phyloP scores from a whole-genome alignment of 2,329 filamentous ascomycete genomes.

The Ceratocystis ficicola region DNA sequence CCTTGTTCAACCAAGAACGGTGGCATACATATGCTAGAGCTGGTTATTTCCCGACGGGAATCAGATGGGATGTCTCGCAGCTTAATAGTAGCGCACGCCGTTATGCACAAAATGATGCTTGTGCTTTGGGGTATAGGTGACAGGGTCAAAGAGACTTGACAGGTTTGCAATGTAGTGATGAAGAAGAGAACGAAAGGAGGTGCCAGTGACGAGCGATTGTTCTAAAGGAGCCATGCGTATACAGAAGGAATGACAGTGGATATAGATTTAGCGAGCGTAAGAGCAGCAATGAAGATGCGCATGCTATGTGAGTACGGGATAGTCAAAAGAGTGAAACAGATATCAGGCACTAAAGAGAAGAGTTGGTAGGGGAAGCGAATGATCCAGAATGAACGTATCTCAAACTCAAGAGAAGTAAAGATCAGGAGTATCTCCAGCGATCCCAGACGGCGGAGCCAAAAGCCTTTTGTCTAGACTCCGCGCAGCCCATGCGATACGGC shows the following conservation, averaged over 20 bases:
- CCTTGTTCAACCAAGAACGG: not conserved
- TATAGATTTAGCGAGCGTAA: not conserved
- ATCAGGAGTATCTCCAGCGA: not conserved
- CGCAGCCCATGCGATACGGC: not conserved
- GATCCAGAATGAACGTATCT: not conserved
- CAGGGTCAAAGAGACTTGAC: no score
- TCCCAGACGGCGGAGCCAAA: not conserved
- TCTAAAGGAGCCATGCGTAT: not conserved
- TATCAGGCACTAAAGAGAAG: not conserved
- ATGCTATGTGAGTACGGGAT: not conserved
- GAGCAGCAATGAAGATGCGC: not conserved
- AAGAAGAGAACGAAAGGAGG: not conserved
- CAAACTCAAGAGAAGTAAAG: not conserved
- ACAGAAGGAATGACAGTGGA: not conserved
- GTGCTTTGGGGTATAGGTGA: no score
- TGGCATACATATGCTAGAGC: not conserved
- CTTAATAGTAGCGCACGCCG: no score
- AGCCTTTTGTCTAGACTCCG: conserved; percentile 4
- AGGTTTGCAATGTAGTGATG: no score
- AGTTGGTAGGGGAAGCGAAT: not conserved
- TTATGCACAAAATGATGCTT: no score
- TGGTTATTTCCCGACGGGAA: not conserved
- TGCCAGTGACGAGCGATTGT: not conserved
- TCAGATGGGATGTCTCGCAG: no score
- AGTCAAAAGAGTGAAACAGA: not conserved